Percentiles rank a stretch among this genome's conserved stretches.
These are phyloP conservation scores for Candida railenensis DNA, from an alignment of 805 yeast species.

Conservation along the genomic window DNA sequence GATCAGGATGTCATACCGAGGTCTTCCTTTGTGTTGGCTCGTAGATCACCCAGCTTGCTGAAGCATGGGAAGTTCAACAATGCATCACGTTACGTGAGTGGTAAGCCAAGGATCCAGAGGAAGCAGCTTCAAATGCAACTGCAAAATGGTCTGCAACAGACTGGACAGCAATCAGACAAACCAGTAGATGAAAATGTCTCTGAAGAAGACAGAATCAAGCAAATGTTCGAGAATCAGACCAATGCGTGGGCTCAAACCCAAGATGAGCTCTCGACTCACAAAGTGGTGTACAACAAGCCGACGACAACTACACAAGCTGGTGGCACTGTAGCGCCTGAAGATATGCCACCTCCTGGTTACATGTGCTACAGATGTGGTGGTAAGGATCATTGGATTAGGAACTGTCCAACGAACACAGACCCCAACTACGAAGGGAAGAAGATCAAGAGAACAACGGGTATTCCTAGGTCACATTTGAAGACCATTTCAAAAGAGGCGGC, in stretches of 20 bases:
- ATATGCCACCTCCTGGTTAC: slow-evolving; percentile 91
- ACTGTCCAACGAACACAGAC: slow-evolving; percentile 92
- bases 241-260: slow-evolving; percentile 96
- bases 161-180: slow-evolving; percentile 17
- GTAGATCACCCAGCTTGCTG: slow-evolving; percentile 66
- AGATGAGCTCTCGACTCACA: slow-evolving; percentile 82
- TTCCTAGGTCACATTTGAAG: slow-evolving; percentile 88
- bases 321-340: slow-evolving; percentile 47
- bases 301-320: slow-evolving; percentile 21
- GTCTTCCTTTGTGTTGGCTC: slow-evolving; percentile 78
- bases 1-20: slow-evolving; percentile 92
- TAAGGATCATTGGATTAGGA: slow-evolving; percentile 89
- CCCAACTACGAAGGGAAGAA: slow-evolving; percentile 93
- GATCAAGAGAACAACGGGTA: slow-evolving; percentile 93
- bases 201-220: slow-evolving; percentile 86
- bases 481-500: slow-evolving; percentile 80
- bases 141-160: slow-evolving; percentile 30
- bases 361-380: slow-evolving; percentile 96
- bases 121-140: slow-evolving; percentile 11
- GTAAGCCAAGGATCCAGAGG: slow-evolving; percentile 55
- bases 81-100: slow-evolving; percentile 69
- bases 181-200: slow-evolving; percentile 45
- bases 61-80: slow-evolving; percentile 48
- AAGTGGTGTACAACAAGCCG: slow-evolving; percentile 64
- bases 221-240: slow-evolving; percentile 90